Base-by-base conservation (phyloP, 768 basidiomycete species). In the Leccinum olivaceopallidum region DNA sequence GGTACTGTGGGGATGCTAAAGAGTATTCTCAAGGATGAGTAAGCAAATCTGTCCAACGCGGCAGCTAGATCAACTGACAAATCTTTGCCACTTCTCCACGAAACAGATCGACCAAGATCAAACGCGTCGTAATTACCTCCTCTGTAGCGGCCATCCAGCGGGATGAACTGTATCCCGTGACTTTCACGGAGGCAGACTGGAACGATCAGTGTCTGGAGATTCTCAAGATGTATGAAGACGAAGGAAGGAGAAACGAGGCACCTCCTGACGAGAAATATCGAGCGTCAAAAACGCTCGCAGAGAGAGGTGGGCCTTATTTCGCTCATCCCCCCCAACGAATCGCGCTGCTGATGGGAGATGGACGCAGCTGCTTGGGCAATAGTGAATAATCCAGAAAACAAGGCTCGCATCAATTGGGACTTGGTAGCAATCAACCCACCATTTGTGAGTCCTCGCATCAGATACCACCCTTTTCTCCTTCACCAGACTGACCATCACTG, bases 41-140 rank as follows among this genome's bases (percentile, higher is more conserved):
- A 30, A 30, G 30, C 28, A 62, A 22, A 74, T 63, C 10, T 16
- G 20, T 48, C 2, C 16, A 34, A 24, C 5, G 4, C 18, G 9
- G 7, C 24, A 36, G 30, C n/a, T 4, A n/a, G 18, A 55, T 32
- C 2, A 10, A n/a, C 13, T 5, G 12, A 48, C 10, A 6, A 18
- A 44, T 4, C 42, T 44, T 20, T 42, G 9, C 42, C 18, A 42
- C 39, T n/a, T 44, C 9, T 44, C 42, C 49, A 61, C 22, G n/a
- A 53, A 28, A 49, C 18, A 66, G 65, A 49, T 63, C 66, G 77
- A 82, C 55, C 63, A 78, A 16, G 9, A 77, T 93, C 64, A 85
- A 88, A 69, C 83, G 91, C 4, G 76, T 94, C 48, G 83, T 92
- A 7, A 72, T 90, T 59, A 90, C 88, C 0, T 85, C 85, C 12